Conservation (phyloP, 2,329 filamentous ascomycete genomes). For the Aspergillus sp. region DNA sequence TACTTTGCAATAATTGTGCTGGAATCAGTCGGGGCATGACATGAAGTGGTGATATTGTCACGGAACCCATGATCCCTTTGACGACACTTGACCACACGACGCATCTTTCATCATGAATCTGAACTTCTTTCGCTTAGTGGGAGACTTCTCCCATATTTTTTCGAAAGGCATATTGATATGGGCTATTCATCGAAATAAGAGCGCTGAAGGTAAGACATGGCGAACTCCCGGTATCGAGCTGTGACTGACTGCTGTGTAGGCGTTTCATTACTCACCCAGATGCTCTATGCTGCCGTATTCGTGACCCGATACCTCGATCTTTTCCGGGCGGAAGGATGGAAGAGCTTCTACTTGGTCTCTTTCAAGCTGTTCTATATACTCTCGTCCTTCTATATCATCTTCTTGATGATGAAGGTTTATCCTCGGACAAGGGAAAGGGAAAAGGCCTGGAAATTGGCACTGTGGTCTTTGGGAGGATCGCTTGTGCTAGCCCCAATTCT, state of each 20-base stretch:
- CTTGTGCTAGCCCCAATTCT: slow-evolving; percentile 64
- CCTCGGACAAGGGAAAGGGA: slow-evolving; percentile 85
- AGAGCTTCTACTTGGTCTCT: slow-evolving; percentile 61
- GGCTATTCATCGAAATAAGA: slow-evolving; percentile 81
- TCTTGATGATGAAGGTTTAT: slow-evolving; percentile 77
- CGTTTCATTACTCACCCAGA: slow-evolving; percentile 82
- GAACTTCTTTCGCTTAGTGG: slow-evolving; percentile 65
- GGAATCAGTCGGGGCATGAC: neutral
- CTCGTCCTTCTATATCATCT: slow-evolving; percentile 79
- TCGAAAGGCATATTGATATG: slow-evolving; percentile 89
- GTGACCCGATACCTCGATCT: slow-evolving; percentile 80
- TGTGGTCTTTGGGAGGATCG: slow-evolving; percentile 59
- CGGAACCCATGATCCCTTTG: neutral
- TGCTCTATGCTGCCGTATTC: slow-evolving; percentile 81
- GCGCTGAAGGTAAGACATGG: slow-evolving; percentile 61
- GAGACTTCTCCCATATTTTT: slow-evolving; percentile 73
- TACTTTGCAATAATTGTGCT: neutral
- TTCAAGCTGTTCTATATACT: slow-evolving; percentile 87
- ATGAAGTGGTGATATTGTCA: neutral
- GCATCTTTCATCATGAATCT: slow-evolving; percentile 11
- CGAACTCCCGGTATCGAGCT: neutral
- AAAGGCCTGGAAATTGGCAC: slow-evolving; percentile 86
- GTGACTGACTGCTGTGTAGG: slow-evolving; percentile 43
- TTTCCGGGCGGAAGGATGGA: slow-evolving; percentile 44
- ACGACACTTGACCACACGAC: neutral